Percentiles rank a stretch among this genome's conserved stretches.
These are phyloP conservation scores for Epichloe sibirici DNA, from an alignment of 2,329 filamentous ascomycete genomes.

Conservation along the genomic window DNA sequence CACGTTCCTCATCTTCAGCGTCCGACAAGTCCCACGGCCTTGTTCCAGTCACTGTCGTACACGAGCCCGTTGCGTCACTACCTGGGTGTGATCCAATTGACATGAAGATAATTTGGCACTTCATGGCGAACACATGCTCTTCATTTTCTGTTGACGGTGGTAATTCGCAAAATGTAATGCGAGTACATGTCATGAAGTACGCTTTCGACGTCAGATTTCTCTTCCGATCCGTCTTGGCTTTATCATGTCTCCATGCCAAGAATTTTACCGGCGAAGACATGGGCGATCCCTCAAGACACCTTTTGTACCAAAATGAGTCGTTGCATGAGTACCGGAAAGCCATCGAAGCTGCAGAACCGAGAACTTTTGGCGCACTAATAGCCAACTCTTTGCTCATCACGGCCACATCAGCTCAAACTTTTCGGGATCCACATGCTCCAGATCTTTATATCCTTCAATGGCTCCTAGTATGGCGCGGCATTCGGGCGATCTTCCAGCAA, in stretches of 20 bases:
- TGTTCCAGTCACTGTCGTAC: constrained; percentile 9
- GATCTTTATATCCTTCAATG: constrained; percentile 42
- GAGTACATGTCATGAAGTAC: constrained; percentile 33
- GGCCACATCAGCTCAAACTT: constrained; percentile 36
- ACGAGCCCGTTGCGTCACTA: constrained; percentile 6
- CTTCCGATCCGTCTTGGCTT: constrained; percentile 40
- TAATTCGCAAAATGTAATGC: constrained; percentile 27
- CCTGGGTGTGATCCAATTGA: constrained; percentile 24
- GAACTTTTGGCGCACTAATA: constrained; percentile 36
- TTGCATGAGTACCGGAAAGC: constrained; percentile 40
- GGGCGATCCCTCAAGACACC: constrained; percentile 23
- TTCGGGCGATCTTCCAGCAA: constrained; percentile 32
- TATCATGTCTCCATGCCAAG: constrained; percentile 32
- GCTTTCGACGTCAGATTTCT: constrained; percentile 42
- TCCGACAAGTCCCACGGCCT: background rate
- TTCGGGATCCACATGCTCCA: constrained; percentile 32
- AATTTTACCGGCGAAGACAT: constrained; percentile 3
- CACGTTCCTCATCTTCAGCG: constrained; percentile 1
- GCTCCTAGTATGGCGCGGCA: constrained; percentile 44
- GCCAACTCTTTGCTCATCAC: constrained; percentile 39
- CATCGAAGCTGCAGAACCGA: constrained; percentile 32
- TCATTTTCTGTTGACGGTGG: constrained; percentile 32
- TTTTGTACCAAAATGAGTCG: constrained; percentile 35
- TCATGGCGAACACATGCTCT: constrained; percentile 31
- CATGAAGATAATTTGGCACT: constrained; percentile 45